Percentiles rank a stretch among this genome's conserved stretches.
phyloP scores from a whole-genome alignment of 176 grass and related monocot species.

The Phoenix roebelenii region DNA sequence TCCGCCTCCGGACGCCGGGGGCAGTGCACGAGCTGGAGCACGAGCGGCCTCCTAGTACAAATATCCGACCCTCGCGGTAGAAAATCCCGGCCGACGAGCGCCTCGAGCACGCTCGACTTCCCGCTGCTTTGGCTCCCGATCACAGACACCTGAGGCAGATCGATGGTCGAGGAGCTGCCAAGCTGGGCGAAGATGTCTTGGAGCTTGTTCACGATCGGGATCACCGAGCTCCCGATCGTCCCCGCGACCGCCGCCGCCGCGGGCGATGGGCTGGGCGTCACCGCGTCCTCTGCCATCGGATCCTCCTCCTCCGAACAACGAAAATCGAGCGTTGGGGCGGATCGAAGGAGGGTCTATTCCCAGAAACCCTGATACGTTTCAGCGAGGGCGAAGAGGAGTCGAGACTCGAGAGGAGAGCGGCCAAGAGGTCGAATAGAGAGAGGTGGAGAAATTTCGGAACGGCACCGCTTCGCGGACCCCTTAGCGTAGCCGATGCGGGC shows the following conservation, averaged over 20 bases:
- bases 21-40: conserved; percentile 78
- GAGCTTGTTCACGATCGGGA: conserved; percentile 97
- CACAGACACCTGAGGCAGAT: conserved; percentile 86
- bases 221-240: conserved; percentile 66
- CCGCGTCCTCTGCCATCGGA: conserved; percentile 14
- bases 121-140: conserved; percentile 97
- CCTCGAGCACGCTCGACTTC: conserved; percentile 95
- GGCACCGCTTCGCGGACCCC: too few relatives aligned
- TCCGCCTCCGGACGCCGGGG: conserved; percentile 29
- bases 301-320: background rate
- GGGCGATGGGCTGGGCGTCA: background rate
- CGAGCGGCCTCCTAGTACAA: conserved; percentile 84
- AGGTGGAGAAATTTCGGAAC: too few relatives aligned
- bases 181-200: conserved; percentile 95
- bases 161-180: conserved; percentile 72
- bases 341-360: background rate
- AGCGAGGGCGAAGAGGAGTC: too few relatives aligned
- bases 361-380: background rate
- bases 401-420: too few relatives aligned
- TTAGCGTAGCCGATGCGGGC: too few relatives aligned
- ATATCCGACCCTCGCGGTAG: conserved; percentile 90
- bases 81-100: conserved; percentile 90
- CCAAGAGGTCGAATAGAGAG: too few relatives aligned
- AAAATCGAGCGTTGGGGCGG: background rate
- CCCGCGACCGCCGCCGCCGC: conserved; percentile 29